Base-by-base conservation (phyloP, 441 rosid species). In the Erodium trifolium region DNA sequence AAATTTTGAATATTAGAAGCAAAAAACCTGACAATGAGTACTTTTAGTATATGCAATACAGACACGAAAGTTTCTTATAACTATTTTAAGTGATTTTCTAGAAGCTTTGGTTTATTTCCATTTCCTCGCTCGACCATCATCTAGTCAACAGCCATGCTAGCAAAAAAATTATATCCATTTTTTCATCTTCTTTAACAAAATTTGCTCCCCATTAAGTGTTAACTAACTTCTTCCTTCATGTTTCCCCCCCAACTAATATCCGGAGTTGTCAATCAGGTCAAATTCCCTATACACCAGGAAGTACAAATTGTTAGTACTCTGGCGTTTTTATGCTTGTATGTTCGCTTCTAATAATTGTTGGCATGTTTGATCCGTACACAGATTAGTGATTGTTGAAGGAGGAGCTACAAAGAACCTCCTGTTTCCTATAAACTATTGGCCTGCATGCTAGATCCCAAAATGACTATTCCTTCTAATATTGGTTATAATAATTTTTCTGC, bases 401-500 rank as follows among this genome's bases (percentile, higher is more conserved):
- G 57, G 57, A 51, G 57, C 57, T 14, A 51, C 4, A 13, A 51
- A 11, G 17, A 13, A 11, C 47, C 47, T 41, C 11, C 5, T 41
- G 9, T 41, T 41, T 41, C 47, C 47, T 41, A 41, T 9, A 41
- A 41, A 9, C 5, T 34, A 34, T 34, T 34, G 37, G 37, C 5
- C 5, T 23, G 27, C 27, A 23, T 23, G 27, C 27, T 23, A 0
- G 27, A 23, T 23, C 47, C 11, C 47, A 41, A 6, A 6, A 41
- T 51, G 59, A 73, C 67, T 59, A 37, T 63, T 18, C 31, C 67
- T 39, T 51, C 35, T 31, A 66, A 29, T 70, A 27, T 13, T 55
- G 65, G 53, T 63, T 23, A 29, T 63, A 62, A 18, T 2, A 12
- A 17, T 66, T 19, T 10, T 47, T 69, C 34, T 79, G 70, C 82